These are phyloP conservation scores for Komagataella populi DNA, from an alignment of 805 yeast genomes.

Conservation along the genomic window DNA sequence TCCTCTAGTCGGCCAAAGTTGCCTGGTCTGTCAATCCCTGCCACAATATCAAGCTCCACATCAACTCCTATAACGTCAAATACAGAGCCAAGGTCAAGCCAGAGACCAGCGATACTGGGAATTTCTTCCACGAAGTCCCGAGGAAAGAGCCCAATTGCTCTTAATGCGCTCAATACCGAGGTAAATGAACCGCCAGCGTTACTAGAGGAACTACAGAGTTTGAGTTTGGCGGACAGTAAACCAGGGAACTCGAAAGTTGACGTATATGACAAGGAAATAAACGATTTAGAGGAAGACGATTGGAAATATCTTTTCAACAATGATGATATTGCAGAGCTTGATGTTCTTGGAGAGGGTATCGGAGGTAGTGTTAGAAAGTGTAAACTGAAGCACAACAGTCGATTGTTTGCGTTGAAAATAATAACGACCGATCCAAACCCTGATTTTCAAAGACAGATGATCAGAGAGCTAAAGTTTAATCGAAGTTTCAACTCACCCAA, in stretches of 20 bases:
- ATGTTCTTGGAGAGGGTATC: conserved; percentile 82
- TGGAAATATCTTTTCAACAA: conserved; percentile 55
- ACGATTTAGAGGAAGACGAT: conserved; percentile 53
- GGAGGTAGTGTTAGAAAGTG: conserved; percentile 89
- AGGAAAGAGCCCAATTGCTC: neutral
- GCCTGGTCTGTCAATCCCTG: neutral
- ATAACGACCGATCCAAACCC: conserved; percentile 71
- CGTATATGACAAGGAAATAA: conserved; percentile 20
- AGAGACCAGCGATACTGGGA: neutral
- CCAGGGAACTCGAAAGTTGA: neutral
- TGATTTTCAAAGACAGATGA: conserved; percentile 77
- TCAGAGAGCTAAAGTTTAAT: conserved; percentile 84
- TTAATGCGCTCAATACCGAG: neutral
- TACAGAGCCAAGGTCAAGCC: neutral
- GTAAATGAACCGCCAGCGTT: conserved; percentile 2
- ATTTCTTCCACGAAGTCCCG: neutral
- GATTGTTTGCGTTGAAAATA: conserved; percentile 72
- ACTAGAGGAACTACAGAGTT: neutral
- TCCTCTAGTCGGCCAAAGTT: neutral
- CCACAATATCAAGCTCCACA: neutral
- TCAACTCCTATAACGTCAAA: neutral
- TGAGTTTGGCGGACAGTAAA: neutral
- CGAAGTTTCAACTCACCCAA: conserved; percentile 68
- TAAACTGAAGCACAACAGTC: conserved; percentile 37
- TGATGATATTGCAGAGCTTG: conserved; percentile 53